A percentile compares a stretch with the other conserved stretches of the same genome.
phyloP scores from a whole-genome alignment of 768 basidiomycete genomes.

The Termitomyces eurrhizus region DNA sequence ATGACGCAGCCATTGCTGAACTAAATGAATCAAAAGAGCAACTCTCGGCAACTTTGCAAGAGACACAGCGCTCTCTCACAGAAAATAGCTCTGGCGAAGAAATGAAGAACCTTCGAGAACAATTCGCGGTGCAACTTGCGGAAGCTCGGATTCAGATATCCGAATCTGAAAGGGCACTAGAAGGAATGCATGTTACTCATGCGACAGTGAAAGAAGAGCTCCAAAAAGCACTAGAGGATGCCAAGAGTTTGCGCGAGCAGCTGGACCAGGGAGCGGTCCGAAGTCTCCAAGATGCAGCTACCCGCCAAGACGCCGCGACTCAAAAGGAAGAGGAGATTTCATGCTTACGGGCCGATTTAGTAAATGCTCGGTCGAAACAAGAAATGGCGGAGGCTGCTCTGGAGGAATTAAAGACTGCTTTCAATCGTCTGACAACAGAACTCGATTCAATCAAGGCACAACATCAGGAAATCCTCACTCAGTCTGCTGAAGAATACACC shows the following conservation, averaged over 20 bases:
- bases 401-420: conserved; percentile 14
- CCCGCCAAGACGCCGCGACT: conserved; percentile 8
- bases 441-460: conserved; percentile 22
- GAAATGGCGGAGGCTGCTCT: conserved; percentile 15
- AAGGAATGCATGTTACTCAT: conserved; percentile 29
- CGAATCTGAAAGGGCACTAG: conserved; percentile 29
- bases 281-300: conserved; percentile 7
- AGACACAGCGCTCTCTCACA: conserved; percentile 20
- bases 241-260: conserved; percentile 25
- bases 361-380: conserved; percentile 5
- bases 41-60: conserved; percentile 23
- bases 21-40: conserved; percentile 24
- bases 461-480: conserved; percentile 26
- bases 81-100: conserved; percentile 23
- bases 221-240: conserved; percentile 28
- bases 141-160: conserved; percentile 33
- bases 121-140: conserved; percentile 33
- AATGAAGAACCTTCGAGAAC: conserved; percentile 27
- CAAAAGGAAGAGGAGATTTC: conserved; percentile 8
- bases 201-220: conserved; percentile 31
- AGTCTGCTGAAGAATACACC: conserved; percentile 24
- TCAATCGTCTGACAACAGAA: conserved; percentile 12
- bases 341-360: conserved; percentile 11
- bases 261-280: conserved; percentile 22
- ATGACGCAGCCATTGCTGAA: conserved; percentile 24